A percentile compares a stretch with the other conserved stretches of the same genome.
These are phyloP conservation scores for Aciculosporium take DNA, from an alignment of 2,329 filamentous ascomycete genomes.

Conservation along the genomic window DNA sequence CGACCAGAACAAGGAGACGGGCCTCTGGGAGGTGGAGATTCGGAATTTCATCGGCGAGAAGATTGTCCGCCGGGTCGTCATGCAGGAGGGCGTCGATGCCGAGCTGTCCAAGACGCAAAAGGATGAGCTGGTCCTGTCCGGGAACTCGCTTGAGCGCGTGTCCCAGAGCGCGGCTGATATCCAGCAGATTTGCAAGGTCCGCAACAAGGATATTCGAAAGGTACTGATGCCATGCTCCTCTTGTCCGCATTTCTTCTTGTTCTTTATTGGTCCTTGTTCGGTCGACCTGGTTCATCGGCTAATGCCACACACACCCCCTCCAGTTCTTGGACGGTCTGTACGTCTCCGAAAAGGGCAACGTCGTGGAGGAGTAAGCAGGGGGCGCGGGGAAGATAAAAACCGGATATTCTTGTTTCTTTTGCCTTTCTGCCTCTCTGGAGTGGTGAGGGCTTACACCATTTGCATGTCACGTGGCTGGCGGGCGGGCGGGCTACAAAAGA, in stretches of 20 bases:
- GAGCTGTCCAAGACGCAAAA: constrained; percentile 84
- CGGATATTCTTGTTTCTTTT: constrained; percentile 34
- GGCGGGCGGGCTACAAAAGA: constrained; percentile 30
- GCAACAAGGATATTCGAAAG: constrained; percentile 99
- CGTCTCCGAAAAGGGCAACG: constrained; percentile 97
- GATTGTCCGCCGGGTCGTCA: constrained; percentile 83
- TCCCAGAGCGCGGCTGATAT: constrained; percentile 98
- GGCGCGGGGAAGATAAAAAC: constrained; percentile 18
- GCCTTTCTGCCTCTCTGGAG: constrained; percentile 49
- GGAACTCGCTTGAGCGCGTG: constrained; percentile 94
- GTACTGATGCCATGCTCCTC: constrained; percentile 31
- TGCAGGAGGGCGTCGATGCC: constrained; percentile 83
- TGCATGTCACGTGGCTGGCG: constrained; percentile 45
- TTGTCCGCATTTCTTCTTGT: neutral
- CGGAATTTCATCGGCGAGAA: constrained; percentile 99
- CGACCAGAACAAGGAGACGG: constrained; percentile 88
- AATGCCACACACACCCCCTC: neutral
- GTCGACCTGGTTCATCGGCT: neutral
- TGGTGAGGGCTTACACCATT: constrained; percentile 43
- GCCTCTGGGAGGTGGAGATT: constrained; percentile 86
- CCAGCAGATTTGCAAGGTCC: constrained; percentile 98
- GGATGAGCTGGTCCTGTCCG: constrained; percentile 87
- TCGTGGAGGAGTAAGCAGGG: constrained; percentile 49
- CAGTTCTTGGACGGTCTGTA: constrained; percentile 99
- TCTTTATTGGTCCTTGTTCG: neutral